Evolutionary conservation across 331 rosid genomes (phyloP).

Genomic region (Telfairia occidentalis): DNA sequence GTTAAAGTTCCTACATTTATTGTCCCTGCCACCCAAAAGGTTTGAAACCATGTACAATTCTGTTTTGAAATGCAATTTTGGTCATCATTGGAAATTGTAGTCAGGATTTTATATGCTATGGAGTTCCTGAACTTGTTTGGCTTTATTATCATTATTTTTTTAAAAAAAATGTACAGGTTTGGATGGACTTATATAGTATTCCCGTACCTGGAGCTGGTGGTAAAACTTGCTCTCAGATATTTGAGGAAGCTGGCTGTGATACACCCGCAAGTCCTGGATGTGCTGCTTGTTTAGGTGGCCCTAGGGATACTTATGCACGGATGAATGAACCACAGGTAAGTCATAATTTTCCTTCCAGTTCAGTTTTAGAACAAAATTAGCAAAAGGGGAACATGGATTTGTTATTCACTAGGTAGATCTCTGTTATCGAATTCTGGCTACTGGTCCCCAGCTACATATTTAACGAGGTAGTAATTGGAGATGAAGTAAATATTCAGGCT

Average conservation of each 20-base stretch:
- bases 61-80: background rate
- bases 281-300: constrained; percentile 98
- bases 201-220: constrained; percentile 94
- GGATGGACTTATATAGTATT: constrained; percentile 80
- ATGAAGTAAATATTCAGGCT: background rate
- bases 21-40: constrained; percentile 99
- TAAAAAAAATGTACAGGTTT: constrained; percentile 39
- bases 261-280: constrained; percentile 94
- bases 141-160: background rate
- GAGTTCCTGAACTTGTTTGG: background rate
- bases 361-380: background rate
- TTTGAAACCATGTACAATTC: constrained; percentile 19
- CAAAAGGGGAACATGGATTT: background rate
- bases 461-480: background rate
- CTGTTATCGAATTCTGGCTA: background rate
- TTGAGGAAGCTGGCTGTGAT: constrained; percentile 98
- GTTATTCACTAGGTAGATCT: background rate
- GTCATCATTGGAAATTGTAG: background rate
- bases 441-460: background rate
- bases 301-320: constrained; percentile 87
- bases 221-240: constrained; percentile 95
- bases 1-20: constrained; percentile 97
- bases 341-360: constrained; percentile 11
- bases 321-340: constrained; percentile 78
- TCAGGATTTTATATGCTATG: constrained; percentile 1